Evolutionary conservation across 805 yeast genomes (phyloP).

Genomic region (Candida gorgasii): DNA sequence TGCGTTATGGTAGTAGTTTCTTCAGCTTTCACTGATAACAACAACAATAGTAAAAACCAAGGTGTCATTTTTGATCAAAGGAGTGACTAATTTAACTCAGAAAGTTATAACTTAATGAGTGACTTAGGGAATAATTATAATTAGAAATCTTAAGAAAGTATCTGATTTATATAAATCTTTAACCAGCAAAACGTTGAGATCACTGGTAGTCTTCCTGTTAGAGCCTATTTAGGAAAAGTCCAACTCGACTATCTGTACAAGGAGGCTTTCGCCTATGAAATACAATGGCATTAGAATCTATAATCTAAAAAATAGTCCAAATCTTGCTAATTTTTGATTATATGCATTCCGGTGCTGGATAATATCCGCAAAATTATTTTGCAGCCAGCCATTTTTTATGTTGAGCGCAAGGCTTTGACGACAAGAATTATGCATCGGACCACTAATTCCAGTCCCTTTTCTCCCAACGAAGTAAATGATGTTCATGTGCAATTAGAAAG

Average conservation of each 20-base stretch:
- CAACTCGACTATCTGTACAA: no score
- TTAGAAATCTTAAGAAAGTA: neutral
- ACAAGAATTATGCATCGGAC: neutral
- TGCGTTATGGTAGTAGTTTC: conserved; percentile 24
- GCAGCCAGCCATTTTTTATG: conserved; percentile 14
- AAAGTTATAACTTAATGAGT: conserved; percentile 1
- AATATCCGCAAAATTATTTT: conserved; percentile 12
- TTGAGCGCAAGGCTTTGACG: neutral
- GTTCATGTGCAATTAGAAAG: no score
- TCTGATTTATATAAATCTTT: neutral
- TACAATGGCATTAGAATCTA: conserved; percentile 1
- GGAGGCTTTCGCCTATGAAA: no score
- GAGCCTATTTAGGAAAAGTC: neutral
- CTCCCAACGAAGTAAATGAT: neutral
- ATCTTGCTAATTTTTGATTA: neutral
- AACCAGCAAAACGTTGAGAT: conserved; percentile 5
- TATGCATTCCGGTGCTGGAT: conserved; percentile 8
- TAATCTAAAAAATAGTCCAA: neutral
- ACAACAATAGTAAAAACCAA: conserved; percentile 5
- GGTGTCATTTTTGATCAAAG: conserved; percentile 2
- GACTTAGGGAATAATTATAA: conserved; percentile 4
- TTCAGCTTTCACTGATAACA: conserved; percentile 9
- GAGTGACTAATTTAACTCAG: neutral
- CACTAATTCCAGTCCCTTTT: neutral
- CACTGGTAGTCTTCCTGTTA: neutral